Evolutionary conservation across 768 basidiomycete species (phyloP).

Genomic region (Mycena pura): DNA sequence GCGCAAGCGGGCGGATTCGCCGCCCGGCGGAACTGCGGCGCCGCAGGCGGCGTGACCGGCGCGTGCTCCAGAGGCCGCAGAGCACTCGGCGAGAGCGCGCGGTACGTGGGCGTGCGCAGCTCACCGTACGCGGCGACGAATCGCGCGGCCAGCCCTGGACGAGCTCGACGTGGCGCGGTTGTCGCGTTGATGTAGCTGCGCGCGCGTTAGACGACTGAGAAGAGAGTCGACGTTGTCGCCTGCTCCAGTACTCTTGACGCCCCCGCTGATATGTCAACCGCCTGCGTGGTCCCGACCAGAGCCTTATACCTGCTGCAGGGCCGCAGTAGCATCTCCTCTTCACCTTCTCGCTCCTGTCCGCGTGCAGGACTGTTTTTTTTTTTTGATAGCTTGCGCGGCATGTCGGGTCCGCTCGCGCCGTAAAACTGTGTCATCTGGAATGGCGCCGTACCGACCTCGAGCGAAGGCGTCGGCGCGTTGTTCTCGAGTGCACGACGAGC

Average conservation of each 20-base stretch:
- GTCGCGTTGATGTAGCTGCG: conserved; percentile 41
- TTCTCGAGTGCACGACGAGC: too few relatives aligned
- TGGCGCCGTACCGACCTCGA: too few relatives aligned
- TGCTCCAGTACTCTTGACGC: conserved; percentile 59
- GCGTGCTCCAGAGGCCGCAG: conserved; percentile 53
- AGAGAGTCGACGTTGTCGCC: conserved; percentile 26
- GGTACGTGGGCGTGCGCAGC: conserved; percentile 27
- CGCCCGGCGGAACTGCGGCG: conserved; percentile 35
- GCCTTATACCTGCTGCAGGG: conserved; percentile 31
- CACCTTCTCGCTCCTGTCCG: conserved; percentile 41
- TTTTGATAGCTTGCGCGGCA: conserved; percentile 44
- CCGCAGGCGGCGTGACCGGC: conserved; percentile 43
- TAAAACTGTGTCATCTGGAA: conserved; percentile 49
- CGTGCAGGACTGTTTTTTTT: conserved; percentile 38
- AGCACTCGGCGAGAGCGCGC: conserved; percentile 42
- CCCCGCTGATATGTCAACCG: conserved; percentile 55
- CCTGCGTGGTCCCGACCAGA: conserved; percentile 58
- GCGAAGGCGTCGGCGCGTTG: too few relatives aligned
- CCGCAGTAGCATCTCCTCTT: conserved; percentile 44
- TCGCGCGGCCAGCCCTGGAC: conserved; percentile 39
- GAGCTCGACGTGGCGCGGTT: conserved; percentile 35
- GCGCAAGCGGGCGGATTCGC: conserved; percentile 45
- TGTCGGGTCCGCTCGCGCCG: conserved; percentile 51
- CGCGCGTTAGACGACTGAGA: neutral
- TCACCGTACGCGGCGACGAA: conserved; percentile 45